A percentile compares a stretch with the other conserved stretches of the same genome.
Conservation (phyloP, 1,284 basidiomycete species). For the Limonomyces culmigenus region DNA sequence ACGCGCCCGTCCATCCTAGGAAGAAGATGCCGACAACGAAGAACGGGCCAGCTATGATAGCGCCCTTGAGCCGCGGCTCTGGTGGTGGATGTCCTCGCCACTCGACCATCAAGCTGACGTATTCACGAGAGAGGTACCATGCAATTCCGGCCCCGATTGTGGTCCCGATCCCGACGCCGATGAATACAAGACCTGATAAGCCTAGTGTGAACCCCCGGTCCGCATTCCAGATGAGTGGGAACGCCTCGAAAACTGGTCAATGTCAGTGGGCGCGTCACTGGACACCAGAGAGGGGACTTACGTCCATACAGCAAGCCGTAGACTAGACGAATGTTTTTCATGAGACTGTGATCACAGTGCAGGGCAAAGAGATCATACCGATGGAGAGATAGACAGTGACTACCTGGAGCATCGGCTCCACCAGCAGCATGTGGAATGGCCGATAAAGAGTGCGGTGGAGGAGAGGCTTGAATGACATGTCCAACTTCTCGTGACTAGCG, state of each 20-base stretch:
- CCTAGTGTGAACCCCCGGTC: conserved; percentile 24
- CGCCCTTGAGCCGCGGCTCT: conserved; percentile 26
- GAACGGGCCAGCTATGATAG: conserved; percentile 17
- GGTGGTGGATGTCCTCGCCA: conserved; percentile 20
- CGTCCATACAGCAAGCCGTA: conserved; percentile 49
- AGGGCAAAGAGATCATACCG: no score
- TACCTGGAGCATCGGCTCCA: conserved; percentile 51
- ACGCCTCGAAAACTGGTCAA: conserved; percentile 13
- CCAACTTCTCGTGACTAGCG: conserved; percentile 20
- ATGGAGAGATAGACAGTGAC: conserved; percentile 53
- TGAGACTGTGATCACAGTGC: no score
- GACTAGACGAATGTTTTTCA: no score
- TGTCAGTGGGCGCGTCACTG: no score
- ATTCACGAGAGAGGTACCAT: conserved; percentile 20
- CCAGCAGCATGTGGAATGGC: conserved; percentile 28
- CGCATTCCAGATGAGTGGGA: conserved; percentile 24
- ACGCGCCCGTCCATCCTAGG: conserved; percentile 28
- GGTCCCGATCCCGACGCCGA: conserved; percentile 26
- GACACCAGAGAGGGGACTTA: no score
- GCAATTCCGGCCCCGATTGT: conserved; percentile 19
- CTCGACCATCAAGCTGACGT: conserved; percentile 8
- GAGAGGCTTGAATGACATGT: conserved; percentile 10
- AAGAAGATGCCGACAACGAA: conserved; percentile 18
- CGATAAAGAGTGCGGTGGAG: conserved; percentile 13
- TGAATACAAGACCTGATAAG: conserved; percentile 26